Conservation (phyloP, 305 asterid species). For the Plantago lanceolata region DNA sequence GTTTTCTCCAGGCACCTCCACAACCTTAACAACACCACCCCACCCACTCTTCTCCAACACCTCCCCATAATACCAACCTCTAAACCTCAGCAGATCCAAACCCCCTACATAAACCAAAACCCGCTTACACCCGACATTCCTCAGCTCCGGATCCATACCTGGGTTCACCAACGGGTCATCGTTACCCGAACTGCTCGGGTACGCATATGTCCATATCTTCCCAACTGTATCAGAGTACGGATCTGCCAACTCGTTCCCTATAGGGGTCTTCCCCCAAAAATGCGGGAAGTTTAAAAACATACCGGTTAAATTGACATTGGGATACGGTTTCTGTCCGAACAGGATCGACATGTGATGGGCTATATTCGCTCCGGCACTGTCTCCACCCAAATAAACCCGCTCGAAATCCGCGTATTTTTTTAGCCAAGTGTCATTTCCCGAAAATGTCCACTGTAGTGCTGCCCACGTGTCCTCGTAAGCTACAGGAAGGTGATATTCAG, state of each 20-base stretch:
- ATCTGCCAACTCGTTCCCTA: constrained; percentile 34
- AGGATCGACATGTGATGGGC: constrained; percentile 44
- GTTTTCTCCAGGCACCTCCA: constrained; percentile 37
- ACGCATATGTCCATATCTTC: constrained; percentile 39
- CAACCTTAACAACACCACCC: constrained; percentile 34
- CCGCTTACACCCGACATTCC: constrained; percentile 27
- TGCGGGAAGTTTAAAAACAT: constrained; percentile 56
- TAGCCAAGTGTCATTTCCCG: constrained; percentile 51
- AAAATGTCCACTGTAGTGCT: constrained; percentile 50
- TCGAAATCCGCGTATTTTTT: constrained; percentile 37
- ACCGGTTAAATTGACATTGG: constrained; percentile 30
- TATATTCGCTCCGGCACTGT: constrained; percentile 57
- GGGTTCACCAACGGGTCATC: constrained; percentile 48
- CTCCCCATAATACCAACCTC: constrained; percentile 31
- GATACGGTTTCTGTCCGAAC: constrained; percentile 27
- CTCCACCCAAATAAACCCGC: constrained; percentile 49
- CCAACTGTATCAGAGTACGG: constrained; percentile 13
- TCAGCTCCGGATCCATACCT: constrained; percentile 31
- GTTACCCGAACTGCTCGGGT: constrained; percentile 44
- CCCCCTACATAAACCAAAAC: constrained; percentile 39
- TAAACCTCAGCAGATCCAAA: constrained; percentile 30
- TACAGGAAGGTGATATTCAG: constrained; percentile 51
- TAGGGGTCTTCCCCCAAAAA: constrained; percentile 52
- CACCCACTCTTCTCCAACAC: constrained; percentile 36
- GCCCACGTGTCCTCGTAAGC: constrained; percentile 59